Base-by-base conservation (phyloP, 257 asterid genomes). In the Leonotis leonurus region DNA sequence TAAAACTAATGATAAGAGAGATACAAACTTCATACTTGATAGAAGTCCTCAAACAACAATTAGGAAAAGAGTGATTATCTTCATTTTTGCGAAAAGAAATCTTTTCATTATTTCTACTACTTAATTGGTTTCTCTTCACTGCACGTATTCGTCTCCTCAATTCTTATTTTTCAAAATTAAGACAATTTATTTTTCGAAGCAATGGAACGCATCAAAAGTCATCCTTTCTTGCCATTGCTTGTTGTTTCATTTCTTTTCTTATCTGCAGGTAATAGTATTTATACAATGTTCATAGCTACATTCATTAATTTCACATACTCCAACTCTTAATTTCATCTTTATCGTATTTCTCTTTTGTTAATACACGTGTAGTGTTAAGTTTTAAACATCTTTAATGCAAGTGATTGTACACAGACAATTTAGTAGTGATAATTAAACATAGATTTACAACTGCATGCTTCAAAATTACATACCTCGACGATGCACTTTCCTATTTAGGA, bases 131-230 rank as follows among this genome's bases (percentile, higher is more conserved):
- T 30, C 43, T 41, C 65, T 16, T 64, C 68, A 55, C 6, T 36
- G 60, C 83, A 80, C 86, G 83, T 71, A 77, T 77, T 77, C 82
- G 8, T 57, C 72, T 33, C 51, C 41, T 12, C 24, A 33, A 16
- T 26, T 6, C 3, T 46, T 9, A 22, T 5, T 49, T 35, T 29
- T 0, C 13, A 17, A 36, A 64, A 5, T 45, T 43, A 50, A 18
- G 59, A 6, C 22, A 43, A 17, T 4, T 32, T 27, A 5, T 32
- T 10, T 24, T 6, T 24, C 12, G 29, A 20, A 24, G 53, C 33
- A 8, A 77, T 79, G 91, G 78, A 60, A 27, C 13, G 26, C 26
- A 3, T 18, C 24, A 44, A 18, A 21, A 20, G 5, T 40, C 27
- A 46, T 45, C 62, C n/a, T n/a, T n/a, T 3, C 53, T 41, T 37